Evolutionary conservation across 2,329 filamentous ascomycete species (phyloP).

Genomic region (Ramularia endophylla): DNA sequence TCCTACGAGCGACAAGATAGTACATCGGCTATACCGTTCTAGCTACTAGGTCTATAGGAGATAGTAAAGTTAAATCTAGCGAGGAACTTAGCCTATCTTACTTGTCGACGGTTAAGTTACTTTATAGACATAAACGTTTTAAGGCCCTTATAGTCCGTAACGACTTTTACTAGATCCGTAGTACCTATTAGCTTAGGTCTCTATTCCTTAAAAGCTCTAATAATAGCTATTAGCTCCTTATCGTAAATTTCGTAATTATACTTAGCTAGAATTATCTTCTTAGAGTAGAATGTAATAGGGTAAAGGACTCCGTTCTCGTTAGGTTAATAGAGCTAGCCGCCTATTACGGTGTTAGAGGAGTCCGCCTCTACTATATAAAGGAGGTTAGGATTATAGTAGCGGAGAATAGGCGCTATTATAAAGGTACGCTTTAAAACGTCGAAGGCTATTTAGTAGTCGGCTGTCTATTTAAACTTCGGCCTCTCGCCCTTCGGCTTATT

Average conservation of each 20-base stretch:
- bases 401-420: neutral
- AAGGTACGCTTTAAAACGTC: neutral
- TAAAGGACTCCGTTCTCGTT: too few species aligned
- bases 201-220: neutral
- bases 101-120: neutral
- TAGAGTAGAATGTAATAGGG: neutral
- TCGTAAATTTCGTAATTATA: conserved; percentile 1
- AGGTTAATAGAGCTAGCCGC: too few species aligned
- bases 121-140: neutral
- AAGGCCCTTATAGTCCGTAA: neutral
- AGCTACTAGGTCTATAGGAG: too few species aligned
- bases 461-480: neutral
- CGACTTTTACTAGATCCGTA: too few species aligned
- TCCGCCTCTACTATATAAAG: conserved; percentile 1
- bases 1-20: too few species aligned
- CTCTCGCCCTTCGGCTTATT: neutral
- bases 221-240: conserved; percentile 1
- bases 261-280: neutral
- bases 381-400: neutral
- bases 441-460: neutral
- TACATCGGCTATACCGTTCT: too few species aligned
- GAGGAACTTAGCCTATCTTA: neutral
- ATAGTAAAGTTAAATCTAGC: neutral
- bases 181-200: too few species aligned
- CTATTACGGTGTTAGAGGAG: neutral